phyloP scores from a whole-genome alignment of 1,284 basidiomycete species.

The Sutorius eximius region DNA sequence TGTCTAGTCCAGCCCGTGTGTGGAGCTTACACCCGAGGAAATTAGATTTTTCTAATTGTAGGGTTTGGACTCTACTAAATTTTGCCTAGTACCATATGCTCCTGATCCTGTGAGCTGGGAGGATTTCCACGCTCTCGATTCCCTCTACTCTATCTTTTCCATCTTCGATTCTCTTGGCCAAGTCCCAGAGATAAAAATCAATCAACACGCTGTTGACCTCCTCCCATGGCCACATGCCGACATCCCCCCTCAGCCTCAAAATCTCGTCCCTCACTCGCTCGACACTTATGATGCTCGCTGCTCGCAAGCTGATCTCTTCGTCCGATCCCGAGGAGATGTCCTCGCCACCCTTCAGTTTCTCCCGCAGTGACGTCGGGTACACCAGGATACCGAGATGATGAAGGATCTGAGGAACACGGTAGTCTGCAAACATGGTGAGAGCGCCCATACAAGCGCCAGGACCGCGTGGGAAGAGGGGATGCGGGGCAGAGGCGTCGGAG shows the following conservation, averaged over 20 bases:
- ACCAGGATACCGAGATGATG: slow-evolving; percentile 72
- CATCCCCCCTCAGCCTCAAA: slow-evolving; percentile 13
- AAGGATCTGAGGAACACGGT: slow-evolving; percentile 81
- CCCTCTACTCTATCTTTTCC: slow-evolving; percentile 58
- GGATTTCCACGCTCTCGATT: slow-evolving; percentile 54
- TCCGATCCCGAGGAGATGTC: slow-evolving; percentile 53
- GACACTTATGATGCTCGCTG: slow-evolving; percentile 74
- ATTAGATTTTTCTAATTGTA: slow-evolving; percentile 13
- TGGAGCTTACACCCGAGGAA: not conserved
- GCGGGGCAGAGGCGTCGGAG: slow-evolving; percentile 38
- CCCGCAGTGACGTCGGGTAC: slow-evolving; percentile 59
- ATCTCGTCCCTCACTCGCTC: slow-evolving; percentile 61
- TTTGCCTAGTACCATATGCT: slow-evolving; percentile 75
- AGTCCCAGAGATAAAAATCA: slow-evolving; percentile 85
- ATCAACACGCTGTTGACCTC: slow-evolving; percentile 74
- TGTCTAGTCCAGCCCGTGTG: not conserved
- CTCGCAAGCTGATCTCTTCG: slow-evolving; percentile 72
- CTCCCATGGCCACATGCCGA: slow-evolving; percentile 20
- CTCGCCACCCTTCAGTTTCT: slow-evolving; percentile 44
- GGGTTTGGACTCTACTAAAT: slow-evolving; percentile 6
- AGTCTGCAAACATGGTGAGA: slow-evolving; percentile 87
- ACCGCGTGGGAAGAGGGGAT: slow-evolving; percentile 66
- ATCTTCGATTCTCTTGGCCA: slow-evolving; percentile 72
- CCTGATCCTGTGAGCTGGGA: slow-evolving; percentile 75
- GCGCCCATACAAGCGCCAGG: slow-evolving; percentile 58